phyloP scores from a whole-genome alignment of 2,329 filamentous ascomycete species.

The Neurospora crassa region DNA sequence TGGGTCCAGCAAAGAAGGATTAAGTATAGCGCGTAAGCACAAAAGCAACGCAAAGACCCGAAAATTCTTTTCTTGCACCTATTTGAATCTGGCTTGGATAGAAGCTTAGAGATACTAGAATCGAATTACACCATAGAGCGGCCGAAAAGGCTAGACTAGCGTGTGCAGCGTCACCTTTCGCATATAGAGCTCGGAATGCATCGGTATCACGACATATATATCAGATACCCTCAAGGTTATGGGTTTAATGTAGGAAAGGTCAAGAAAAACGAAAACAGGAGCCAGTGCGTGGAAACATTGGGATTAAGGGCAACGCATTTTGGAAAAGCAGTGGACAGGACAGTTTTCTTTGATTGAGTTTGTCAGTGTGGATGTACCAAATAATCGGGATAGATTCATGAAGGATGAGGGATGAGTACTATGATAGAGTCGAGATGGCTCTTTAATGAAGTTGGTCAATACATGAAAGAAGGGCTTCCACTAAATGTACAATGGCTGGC shows the following conservation, averaged over 20 bases:
- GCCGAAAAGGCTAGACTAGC: neutral
- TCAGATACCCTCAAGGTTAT: neutral
- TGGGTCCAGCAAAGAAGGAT: conserved; percentile 26
- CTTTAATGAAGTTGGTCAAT: neutral
- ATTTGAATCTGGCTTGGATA: neutral
- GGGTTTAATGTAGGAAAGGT: neutral
- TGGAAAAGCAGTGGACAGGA: neutral
- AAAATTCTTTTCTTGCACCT: neutral
- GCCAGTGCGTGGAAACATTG: neutral
- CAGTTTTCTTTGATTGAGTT: neutral
- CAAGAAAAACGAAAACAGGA: neutral
- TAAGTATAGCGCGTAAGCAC: neutral
- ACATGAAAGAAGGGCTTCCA: neutral
- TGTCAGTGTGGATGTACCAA: neutral
- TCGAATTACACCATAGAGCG: neutral
- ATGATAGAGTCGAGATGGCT: neutral
- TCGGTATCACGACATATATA: neutral
- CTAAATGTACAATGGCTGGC: neutral
- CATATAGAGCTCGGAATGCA: neutral
- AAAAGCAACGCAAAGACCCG: neutral
- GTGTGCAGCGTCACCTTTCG: neutral
- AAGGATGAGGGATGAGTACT: neutral
- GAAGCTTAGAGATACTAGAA: neutral
- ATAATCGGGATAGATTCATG: neutral
- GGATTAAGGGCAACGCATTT: neutral